Percentiles rank a stretch among this genome's conserved stretches.
Evolutionary conservation across 768 basidiomycete species (phyloP).

Genomic region (Kwoniella botswanensis): DNA sequence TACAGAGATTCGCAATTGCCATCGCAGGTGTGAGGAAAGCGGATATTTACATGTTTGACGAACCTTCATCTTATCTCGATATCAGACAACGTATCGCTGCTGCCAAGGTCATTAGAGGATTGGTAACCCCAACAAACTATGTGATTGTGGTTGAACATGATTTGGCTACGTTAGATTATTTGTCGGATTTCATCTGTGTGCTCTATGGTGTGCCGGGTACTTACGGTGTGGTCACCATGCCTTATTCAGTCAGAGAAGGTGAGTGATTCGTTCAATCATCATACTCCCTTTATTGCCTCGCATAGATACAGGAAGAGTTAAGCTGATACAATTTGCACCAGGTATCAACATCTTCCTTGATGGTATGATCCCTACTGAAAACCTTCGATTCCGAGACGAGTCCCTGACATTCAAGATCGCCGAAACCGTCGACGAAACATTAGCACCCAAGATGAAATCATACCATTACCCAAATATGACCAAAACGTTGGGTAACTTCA

Average conservation of each 20-base stretch:
- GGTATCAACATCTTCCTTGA: conserved; percentile 99
- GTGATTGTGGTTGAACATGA: conserved; percentile 99
- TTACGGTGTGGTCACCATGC: conserved; percentile 92
- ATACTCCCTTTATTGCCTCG: background rate
- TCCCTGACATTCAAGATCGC: conserved; percentile 96
- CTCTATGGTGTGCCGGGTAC: conserved; percentile 75
- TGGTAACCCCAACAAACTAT: conserved; percentile 82
- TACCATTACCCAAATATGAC: conserved; percentile 95
- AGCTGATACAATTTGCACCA: conserved; percentile 51
- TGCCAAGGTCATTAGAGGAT: conserved; percentile 88
- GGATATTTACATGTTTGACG: conserved; percentile 74
- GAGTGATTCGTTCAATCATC: conserved; percentile 25
- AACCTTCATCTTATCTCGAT: conserved; percentile 97
- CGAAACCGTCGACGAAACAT: conserved; percentile 89
- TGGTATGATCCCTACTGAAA: conserved; percentile 97
- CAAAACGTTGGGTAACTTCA: conserved; percentile 94
- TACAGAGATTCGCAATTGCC: conserved; percentile 97
- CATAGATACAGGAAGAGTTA: background rate
- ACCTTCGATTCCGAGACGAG: conserved; percentile 95
- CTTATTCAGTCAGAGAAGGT: conserved; percentile 97
- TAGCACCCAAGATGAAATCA: conserved; percentile 82
- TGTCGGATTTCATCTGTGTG: conserved; percentile 98
- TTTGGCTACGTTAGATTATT: conserved; percentile 94
- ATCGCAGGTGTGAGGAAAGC: conserved; percentile 94
- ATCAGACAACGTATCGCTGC: conserved; percentile 93